Conservation (phyloP, 805 yeast genomes). For the Starmerella bombi region DNA sequence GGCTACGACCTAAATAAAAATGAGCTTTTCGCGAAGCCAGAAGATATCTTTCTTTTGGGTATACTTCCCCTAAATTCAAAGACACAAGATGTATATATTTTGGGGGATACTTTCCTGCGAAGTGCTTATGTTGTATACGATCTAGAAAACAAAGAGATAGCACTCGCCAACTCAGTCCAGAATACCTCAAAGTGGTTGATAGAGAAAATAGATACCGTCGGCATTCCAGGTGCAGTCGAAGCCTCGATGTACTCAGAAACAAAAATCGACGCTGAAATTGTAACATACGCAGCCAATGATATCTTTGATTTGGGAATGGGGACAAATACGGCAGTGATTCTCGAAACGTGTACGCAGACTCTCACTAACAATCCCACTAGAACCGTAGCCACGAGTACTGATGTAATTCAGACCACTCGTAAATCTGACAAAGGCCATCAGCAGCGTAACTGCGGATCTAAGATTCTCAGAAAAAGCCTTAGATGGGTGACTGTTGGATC, state of each 20-base stretch:
- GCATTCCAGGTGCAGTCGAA: slow-evolving; percentile 20
- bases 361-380: background rate
- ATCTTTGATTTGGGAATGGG: background rate
- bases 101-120: slow-evolving; percentile 47
- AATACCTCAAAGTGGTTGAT: slow-evolving; percentile 18
- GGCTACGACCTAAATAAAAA: background rate
- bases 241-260: slow-evolving; percentile 7
- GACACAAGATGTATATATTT: slow-evolving; percentile 25
- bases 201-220: slow-evolving; percentile 13
- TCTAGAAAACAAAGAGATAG: slow-evolving; percentile 40
- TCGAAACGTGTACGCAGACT: background rate
- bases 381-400: background rate
- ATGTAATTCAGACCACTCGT: background rate
- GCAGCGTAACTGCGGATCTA: background rate
- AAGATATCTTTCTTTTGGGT: slow-evolving; percentile 2
- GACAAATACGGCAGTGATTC: background rate
- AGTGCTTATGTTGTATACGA: slow-evolving; percentile 48
- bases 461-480: too few relatives aligned
- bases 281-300: background rate
- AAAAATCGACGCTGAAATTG: background rate
- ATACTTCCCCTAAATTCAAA: slow-evolving; percentile 2
- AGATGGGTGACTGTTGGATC: too few relatives aligned
- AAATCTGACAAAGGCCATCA: background rate
- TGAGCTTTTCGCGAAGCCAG: background rate
- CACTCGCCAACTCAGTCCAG: slow-evolving; percentile 38